Evolutionary conservation across 2,329 filamentous ascomycete genomes (phyloP).

Genomic region (Berkeleyomyces rouxiae): DNA sequence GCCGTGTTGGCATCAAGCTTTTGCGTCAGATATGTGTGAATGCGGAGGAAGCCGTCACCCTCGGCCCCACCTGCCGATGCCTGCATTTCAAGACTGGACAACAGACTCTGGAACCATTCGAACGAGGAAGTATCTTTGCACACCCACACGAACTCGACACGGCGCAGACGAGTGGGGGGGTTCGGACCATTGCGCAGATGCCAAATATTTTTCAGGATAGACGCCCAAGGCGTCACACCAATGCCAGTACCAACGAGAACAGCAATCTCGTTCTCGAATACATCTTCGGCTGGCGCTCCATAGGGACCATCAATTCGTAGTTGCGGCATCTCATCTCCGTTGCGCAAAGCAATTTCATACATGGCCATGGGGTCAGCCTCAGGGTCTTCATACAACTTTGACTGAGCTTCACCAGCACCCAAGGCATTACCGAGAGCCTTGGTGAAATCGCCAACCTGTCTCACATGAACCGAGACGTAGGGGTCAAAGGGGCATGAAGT

Average conservation of each 20-base stretch:
- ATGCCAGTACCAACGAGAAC: constrained; percentile 66
- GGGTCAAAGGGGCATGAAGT: constrained; percentile 81
- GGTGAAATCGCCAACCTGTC: constrained; percentile 82
- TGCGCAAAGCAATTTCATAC: constrained; percentile 77
- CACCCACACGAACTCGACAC: constrained; percentile 88
- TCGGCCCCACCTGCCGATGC: constrained; percentile 42
- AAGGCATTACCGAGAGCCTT: constrained; percentile 63
- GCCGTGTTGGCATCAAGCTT: constrained; percentile 67
- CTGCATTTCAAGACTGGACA: constrained; percentile 67
- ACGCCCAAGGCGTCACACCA: constrained; percentile 60
- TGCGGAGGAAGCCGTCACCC: constrained; percentile 62
- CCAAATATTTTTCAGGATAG: constrained; percentile 81
- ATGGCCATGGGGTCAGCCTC: constrained; percentile 62
- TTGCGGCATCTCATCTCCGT: constrained; percentile 66
- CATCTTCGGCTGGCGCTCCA: constrained; percentile 81
- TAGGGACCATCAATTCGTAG: constrained; percentile 78
- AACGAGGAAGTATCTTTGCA: constrained; percentile 79
- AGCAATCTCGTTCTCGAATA: constrained; percentile 69
- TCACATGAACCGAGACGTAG: constrained; percentile 72
- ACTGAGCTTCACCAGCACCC: constrained; percentile 61
- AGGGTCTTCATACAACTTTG: constrained; percentile 58
- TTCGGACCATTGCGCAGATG: constrained; percentile 67
- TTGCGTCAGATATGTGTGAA: constrained; percentile 82
- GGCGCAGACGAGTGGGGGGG: constrained; percentile 60
- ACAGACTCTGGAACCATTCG: constrained; percentile 81